phyloP scores from a whole-genome alignment of 441 rosid species.

The Mallotus japonicus region DNA sequence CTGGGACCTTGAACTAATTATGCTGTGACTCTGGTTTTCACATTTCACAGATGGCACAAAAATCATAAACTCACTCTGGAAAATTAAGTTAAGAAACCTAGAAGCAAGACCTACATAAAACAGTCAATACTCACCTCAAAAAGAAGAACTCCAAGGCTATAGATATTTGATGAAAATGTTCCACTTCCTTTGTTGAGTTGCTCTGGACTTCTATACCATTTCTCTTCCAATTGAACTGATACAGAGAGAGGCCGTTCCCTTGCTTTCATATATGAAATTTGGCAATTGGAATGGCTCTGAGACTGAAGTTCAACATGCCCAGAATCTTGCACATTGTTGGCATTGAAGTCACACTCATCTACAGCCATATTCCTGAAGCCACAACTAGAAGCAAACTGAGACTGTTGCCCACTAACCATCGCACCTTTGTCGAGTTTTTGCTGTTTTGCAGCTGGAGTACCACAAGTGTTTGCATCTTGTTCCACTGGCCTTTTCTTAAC shows the following conservation, averaged over 20 bases:
- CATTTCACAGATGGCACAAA: neutral
- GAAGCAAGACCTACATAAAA: slow-evolving; percentile 10
- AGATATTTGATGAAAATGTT: slow-evolving; percentile 55
- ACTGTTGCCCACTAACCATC: slow-evolving; percentile 25
- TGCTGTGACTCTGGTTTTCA: neutral
- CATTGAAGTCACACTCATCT: slow-evolving; percentile 26
- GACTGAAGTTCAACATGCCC: slow-evolving; percentile 31
- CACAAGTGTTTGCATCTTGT: slow-evolving; percentile 29
- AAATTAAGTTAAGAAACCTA: neutral
- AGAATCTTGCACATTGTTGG: slow-evolving; percentile 33
- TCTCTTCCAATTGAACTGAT: slow-evolving; percentile 48
- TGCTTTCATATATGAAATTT: slow-evolving; percentile 23
- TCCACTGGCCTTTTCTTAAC: slow-evolving; percentile 43
- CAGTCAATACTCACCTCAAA: slow-evolving; percentile 54
- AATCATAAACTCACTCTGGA: neutral
- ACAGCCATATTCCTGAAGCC: slow-evolving; percentile 28
- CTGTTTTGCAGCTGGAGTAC: slow-evolving; percentile 40
- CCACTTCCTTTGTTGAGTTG: slow-evolving; percentile 41
- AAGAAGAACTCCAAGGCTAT: slow-evolving; percentile 72
- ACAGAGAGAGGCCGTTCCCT: slow-evolving; percentile 30
- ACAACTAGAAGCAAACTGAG: slow-evolving; percentile 35
- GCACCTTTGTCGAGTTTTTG: slow-evolving; percentile 37
- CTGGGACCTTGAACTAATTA: neutral
- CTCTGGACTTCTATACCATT: slow-evolving; percentile 72
- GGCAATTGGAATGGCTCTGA: slow-evolving; percentile 30